phyloP scores from a whole-genome alignment of 306 rosid species.

The Datisca glomerata region DNA sequence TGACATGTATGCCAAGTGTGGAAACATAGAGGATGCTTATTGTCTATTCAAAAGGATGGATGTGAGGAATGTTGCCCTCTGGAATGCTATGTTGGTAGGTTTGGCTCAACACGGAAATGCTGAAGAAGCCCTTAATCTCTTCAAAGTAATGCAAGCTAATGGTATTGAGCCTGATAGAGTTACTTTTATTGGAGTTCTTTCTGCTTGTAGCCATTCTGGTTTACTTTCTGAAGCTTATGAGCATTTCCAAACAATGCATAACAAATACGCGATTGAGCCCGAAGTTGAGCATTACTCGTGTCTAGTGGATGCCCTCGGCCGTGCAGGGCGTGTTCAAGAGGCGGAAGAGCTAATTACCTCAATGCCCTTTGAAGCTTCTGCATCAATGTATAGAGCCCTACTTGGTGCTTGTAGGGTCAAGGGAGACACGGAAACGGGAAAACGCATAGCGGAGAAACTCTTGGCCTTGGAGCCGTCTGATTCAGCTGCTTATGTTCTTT shows the following conservation, averaged over 20 bases:
- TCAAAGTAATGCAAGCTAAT: conserved; percentile 37
- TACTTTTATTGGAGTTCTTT: conserved; percentile 65
- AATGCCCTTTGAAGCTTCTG: conserved; percentile 82
- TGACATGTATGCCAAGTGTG: conserved; percentile 88
- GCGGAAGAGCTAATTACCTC: conserved; percentile 54
- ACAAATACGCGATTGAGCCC: conserved; percentile 40
- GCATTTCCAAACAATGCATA: conserved; percentile 45
- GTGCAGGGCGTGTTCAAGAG: conserved; percentile 54
- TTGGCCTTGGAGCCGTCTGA: conserved; percentile 61
- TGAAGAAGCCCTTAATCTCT: conserved; percentile 52
- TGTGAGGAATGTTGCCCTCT: conserved; percentile 32
- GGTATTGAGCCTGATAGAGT: conserved; percentile 50
- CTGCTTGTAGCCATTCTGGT: conserved; percentile 75
- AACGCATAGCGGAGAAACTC: conserved; percentile 44
- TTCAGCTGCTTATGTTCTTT: conserved; percentile 57
- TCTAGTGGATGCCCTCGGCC: conserved; percentile 75
- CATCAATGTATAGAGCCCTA: conserved; percentile 57
- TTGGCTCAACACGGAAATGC: conserved; percentile 78
- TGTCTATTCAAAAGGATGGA: conserved; percentile 37
- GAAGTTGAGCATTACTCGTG: conserved; percentile 70
- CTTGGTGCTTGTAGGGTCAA: conserved; percentile 67
- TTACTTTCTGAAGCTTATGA: conserved; percentile 52
- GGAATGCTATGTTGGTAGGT: conserved; percentile 84
- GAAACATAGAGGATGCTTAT: conserved; percentile 57
- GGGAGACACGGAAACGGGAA: conserved; percentile 47